phyloP scores from a whole-genome alignment of 2,329 filamentous ascomycete genomes.

The Aspergillus sp. region DNA sequence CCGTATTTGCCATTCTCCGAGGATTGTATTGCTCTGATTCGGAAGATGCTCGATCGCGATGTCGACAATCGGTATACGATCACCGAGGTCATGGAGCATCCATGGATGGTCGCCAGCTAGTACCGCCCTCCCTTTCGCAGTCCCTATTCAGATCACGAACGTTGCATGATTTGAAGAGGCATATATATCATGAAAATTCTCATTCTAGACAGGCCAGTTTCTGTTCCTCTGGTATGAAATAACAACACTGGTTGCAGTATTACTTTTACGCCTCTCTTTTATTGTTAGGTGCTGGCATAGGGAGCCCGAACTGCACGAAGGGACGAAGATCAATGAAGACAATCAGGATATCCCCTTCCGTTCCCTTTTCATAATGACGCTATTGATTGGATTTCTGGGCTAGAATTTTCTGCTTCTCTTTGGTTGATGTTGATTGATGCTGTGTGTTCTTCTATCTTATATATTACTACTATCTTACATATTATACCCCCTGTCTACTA shows the following conservation, averaged over 20 bases:
- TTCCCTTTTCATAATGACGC: too few species aligned
- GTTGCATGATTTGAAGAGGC: not conserved
- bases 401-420: too few species aligned
- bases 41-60: constrained; percentile 85
- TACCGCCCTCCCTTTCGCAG: not conserved
- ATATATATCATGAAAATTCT: not conserved
- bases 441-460: too few species aligned
- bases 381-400: too few species aligned
- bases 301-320: not conserved
- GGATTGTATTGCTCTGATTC: constrained; percentile 83
- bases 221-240: not conserved
- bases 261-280: not conserved
- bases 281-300: not conserved
- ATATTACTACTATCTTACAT: too few species aligned
- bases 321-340: not conserved
- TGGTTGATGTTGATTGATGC: too few species aligned
- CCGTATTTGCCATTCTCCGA: constrained; percentile 62
- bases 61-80: constrained; percentile 78
- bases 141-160: not conserved
- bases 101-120: constrained; percentile 53
- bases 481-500: too few species aligned
- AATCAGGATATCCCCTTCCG: not conserved
- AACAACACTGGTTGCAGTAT: not conserved
- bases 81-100: constrained; percentile 74
- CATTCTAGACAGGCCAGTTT: not conserved